Conservation (phyloP, 129 eudicot species). For the Arctium lappa region DNA sequence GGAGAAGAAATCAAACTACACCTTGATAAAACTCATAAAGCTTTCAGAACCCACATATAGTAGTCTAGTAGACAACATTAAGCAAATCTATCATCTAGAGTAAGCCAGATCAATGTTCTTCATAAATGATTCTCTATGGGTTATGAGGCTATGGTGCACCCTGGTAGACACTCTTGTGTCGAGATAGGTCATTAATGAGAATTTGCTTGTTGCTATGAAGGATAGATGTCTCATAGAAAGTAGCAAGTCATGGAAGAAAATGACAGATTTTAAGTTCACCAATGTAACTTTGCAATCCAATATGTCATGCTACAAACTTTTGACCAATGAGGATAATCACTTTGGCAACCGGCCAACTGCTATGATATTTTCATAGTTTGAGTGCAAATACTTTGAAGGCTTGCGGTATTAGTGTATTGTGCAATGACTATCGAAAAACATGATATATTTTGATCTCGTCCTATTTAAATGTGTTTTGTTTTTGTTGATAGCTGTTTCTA, state of each 20-base stretch:
- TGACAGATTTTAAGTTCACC: not conserved
- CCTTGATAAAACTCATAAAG: not conserved
- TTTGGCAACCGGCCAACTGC: not conserved
- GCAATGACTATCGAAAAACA: not conserved
- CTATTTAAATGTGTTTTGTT: not conserved
- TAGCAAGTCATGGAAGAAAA: not conserved
- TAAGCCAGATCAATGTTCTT: not conserved
- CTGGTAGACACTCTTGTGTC: not conserved
- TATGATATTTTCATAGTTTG: not conserved
- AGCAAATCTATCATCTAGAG: not conserved
- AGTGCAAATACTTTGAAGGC: not conserved
- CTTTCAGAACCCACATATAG: not conserved
- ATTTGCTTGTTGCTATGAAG: not conserved
- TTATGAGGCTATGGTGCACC: not conserved
- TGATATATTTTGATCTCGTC: not conserved
- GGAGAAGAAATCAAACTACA: not conserved
- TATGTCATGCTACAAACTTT: not conserved
- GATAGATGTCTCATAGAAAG: not conserved
- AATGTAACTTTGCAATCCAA: not conserved
- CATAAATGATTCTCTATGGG: not conserved
- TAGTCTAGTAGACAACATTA: not conserved
- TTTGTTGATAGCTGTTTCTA: not conserved
- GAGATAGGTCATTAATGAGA: not conserved
- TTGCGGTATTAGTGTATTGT: not conserved
- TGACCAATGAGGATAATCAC: not conserved